Conservation (phyloP, 768 basidiomycete species). For the Dacryopinax primogenitus region DNA sequence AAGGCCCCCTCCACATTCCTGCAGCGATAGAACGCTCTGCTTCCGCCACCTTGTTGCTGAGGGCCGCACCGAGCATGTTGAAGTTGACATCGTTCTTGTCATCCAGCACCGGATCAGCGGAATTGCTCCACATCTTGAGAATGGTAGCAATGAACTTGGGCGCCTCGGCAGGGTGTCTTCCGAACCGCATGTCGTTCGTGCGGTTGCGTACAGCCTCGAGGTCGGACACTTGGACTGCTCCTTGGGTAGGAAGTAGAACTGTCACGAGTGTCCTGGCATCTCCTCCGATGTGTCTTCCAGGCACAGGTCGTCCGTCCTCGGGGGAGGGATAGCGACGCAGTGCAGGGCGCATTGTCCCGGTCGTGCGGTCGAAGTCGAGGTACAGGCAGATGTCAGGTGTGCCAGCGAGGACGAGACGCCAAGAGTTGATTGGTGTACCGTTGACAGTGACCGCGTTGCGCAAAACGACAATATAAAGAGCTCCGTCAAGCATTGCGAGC, state of each 20-base stretch:
- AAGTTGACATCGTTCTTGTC: neutral
- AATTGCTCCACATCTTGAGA: constrained; percentile 2
- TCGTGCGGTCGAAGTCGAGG: no score
- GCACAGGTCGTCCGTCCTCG: no score
- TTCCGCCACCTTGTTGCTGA: neutral
- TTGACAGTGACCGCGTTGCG: no score
- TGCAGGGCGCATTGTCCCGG: no score
- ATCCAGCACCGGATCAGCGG: neutral
- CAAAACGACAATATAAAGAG: no score
- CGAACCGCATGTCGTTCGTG: neutral
- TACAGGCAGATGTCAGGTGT: no score
- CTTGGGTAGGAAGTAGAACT: neutral
- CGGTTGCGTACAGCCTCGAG: neutral
- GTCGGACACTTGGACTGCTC: neutral
- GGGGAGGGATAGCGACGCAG: no score
- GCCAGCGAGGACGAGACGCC: no score
- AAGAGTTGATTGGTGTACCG: no score
- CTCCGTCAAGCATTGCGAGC: no score
- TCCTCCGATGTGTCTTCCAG: no score
- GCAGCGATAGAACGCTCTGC: neutral
- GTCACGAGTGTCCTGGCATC: no score
- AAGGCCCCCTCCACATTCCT: neutral
- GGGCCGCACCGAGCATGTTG: constrained; percentile 3
- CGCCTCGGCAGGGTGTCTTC: neutral
- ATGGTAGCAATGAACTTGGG: neutral